phyloP scores from a whole-genome alignment of 2,329 filamentous ascomycete genomes.

The Xylariaceae sp. region DNA sequence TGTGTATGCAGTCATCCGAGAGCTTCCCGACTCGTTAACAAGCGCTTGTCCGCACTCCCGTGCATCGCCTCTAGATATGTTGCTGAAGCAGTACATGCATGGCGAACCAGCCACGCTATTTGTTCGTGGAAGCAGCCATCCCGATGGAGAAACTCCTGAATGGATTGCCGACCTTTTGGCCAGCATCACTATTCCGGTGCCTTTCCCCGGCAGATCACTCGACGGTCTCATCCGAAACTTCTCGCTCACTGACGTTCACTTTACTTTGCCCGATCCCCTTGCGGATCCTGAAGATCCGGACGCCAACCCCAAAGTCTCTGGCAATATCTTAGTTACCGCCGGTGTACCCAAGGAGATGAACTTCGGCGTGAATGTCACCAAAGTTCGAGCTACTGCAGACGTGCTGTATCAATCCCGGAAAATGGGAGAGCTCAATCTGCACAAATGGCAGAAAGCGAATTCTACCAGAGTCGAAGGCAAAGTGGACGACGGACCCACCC shows the following conservation, averaged over 20 bases:
- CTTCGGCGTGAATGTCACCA: conserved; percentile 73
- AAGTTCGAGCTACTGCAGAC: conserved; percentile 71
- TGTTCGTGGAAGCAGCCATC: conserved; percentile 70
- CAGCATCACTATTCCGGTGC: conserved; percentile 77
- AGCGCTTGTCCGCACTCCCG: conserved; percentile 69
- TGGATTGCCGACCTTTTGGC: conserved; percentile 81
- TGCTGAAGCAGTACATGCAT: conserved; percentile 77
- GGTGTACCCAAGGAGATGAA: conserved; percentile 81
- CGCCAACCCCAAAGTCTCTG: conserved; percentile 74
- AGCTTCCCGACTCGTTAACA: conserved; percentile 70
- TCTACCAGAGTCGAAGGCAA: conserved; percentile 64
- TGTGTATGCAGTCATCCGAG: conserved; percentile 66
- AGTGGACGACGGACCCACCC: conserved; percentile 52
- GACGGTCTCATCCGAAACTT: conserved; percentile 85
- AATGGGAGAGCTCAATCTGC: conserved; percentile 75
- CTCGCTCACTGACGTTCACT: conserved; percentile 78
- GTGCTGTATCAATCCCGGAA: conserved; percentile 75
- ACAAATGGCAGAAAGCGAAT: conserved; percentile 79
- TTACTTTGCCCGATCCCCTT: conserved; percentile 75
- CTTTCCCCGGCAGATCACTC: conserved; percentile 76
- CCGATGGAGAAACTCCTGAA: conserved; percentile 63
- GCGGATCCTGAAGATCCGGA: conserved; percentile 71
- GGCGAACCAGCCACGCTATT: conserved; percentile 76
- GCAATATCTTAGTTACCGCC: conserved; percentile 74
- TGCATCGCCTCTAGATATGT: conserved; percentile 77